Percentiles rank a stretch among this genome's conserved stretches.
Evolutionary conservation across 176 grass and related monocot species (phyloP).

Genomic region (Pontederia crassipes): DNA sequence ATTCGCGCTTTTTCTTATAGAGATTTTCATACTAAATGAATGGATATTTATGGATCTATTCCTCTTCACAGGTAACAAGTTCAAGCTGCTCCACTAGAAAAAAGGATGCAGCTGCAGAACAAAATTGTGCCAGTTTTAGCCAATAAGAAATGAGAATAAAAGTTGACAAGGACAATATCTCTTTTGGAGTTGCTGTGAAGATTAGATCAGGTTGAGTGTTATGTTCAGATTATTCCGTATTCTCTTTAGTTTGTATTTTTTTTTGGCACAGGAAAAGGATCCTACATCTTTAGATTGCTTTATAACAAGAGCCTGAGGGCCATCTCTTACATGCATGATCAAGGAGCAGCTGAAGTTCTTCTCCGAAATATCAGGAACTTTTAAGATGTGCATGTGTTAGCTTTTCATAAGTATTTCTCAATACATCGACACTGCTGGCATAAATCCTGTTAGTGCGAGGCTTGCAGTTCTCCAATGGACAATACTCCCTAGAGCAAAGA

Average conservation of each 20-base stretch:
- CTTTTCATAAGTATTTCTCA: neutral
- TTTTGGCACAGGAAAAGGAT: too few species aligned
- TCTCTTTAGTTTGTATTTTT: neutral
- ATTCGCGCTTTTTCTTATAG: constrained; percentile 32
- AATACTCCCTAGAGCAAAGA: neutral
- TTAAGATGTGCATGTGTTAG: neutral
- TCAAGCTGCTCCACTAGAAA: constrained; percentile 36
- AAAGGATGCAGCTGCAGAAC: constrained; percentile 51
- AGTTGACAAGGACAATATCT: constrained; percentile 87
- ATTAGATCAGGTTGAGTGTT: constrained; percentile 45
- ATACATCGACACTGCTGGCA: neutral
- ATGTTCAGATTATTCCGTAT: constrained; percentile 39
- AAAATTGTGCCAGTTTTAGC: constrained; percentile 7
- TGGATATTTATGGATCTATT: constrained; percentile 30
- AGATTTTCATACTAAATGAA: constrained; percentile 21
- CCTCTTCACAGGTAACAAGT: constrained; percentile 38
- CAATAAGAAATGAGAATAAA: constrained; percentile 29
- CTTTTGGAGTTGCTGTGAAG: constrained; percentile 59
- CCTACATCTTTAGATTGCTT: neutral
- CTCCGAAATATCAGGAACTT: neutral
- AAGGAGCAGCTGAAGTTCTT: neutral
- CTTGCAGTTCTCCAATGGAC: neutral
- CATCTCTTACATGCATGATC: neutral
- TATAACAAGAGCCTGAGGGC: neutral
- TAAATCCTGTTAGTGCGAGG: neutral